Base-by-base conservation (phyloP, 164 flowering plant genomes). In the Akebia trifoliata region DNA sequence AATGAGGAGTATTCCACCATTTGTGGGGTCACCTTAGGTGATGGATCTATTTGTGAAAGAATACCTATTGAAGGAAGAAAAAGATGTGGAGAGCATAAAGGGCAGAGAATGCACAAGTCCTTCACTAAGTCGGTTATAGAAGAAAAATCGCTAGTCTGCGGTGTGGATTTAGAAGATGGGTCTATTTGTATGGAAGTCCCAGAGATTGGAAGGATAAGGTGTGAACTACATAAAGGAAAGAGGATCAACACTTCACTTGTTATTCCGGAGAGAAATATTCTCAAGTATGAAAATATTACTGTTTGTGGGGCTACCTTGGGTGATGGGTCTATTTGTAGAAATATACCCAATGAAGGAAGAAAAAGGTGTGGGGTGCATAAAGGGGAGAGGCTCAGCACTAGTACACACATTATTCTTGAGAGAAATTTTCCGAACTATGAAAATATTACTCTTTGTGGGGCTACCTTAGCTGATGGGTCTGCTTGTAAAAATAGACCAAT, bases 81-180 rank as follows among this genome's bases (percentile, higher is more conserved):
- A 52, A 70, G 86, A 48, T 84, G 90, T 44, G 67, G 59, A 52
- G 64, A 69, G 63, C 83, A 78, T 32, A 78, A 78, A 60, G 83
- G 78, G n/a, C 54, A 4, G 66, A 56, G 55, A 40, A 42, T 60
- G 21, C 29, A 37, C 37, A 28, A 34, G 4, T 12, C 30, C n/a
- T n/a, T n/a, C n/a, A n/a, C n/a, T n/a, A n/a, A n/a, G n/a, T n/a
- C n/a, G n/a, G n/a, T n/a, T n/a, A n/a, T n/a, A n/a, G n/a, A n/a
- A 2, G 0, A 10, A n/a, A 52, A 12, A 11, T 35, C 8, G 24
- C 25, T 18, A 20, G 29, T 48, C 2, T 48, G 11, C 2, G 10
- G 9, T 1, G 51, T 49, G 8, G 50, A 24, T n/a, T 56, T 63
- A 8, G 39, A 20, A 47, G 32, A 63, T 26, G 61, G 54, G 28